Conservation (phyloP, 768 basidiomycete genomes). For the Zangia roseola region DNA sequence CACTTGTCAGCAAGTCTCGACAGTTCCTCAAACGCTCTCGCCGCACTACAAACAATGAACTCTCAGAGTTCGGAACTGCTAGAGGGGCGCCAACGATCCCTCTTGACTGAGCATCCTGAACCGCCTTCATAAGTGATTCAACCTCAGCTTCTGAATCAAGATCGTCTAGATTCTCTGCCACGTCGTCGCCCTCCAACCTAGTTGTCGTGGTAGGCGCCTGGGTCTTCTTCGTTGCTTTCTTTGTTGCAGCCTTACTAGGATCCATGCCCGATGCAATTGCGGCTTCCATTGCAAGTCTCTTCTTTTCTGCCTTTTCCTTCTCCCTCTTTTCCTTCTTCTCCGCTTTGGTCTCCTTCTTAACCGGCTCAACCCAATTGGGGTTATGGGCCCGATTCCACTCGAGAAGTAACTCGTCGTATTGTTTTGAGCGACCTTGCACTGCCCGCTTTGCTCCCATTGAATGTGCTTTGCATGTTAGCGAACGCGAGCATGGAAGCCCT, state of each 20-base stretch:
- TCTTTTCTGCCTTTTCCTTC: conserved; percentile 80
- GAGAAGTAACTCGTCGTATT: conserved; percentile 82
- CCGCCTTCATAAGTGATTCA: conserved; percentile 65
- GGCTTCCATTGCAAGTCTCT: conserved; percentile 65
- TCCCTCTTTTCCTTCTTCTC: conserved; percentile 86
- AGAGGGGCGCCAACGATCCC: conserved; percentile 64
- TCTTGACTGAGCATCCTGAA: conserved; percentile 52
- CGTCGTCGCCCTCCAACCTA: conserved; percentile 57
- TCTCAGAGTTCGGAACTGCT: conserved; percentile 69
- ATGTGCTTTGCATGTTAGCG: conserved; percentile 97
- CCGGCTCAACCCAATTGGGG: conserved; percentile 85
- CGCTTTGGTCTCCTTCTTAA: conserved; percentile 81
- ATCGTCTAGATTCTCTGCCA: conserved; percentile 70
- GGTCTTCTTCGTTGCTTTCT: conserved; percentile 67
- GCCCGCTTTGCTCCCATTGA: conserved; percentile 95
- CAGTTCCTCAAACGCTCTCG: conserved; percentile 61
- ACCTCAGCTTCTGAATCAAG: conserved; percentile 85
- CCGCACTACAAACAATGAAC: conserved; percentile 80
- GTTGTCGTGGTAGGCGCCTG: conserved; percentile 50
- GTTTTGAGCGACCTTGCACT: conserved; percentile 79
- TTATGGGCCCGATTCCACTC: conserved; percentile 91
- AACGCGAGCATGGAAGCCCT: conserved; percentile 86
- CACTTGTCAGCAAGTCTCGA: conserved; percentile 55
- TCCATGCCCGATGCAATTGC: conserved; percentile 62
- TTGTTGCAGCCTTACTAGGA: conserved; percentile 41